Evolutionary conservation across 306 rosid species (phyloP).

Genomic region (Begonia masoniana): DNA sequence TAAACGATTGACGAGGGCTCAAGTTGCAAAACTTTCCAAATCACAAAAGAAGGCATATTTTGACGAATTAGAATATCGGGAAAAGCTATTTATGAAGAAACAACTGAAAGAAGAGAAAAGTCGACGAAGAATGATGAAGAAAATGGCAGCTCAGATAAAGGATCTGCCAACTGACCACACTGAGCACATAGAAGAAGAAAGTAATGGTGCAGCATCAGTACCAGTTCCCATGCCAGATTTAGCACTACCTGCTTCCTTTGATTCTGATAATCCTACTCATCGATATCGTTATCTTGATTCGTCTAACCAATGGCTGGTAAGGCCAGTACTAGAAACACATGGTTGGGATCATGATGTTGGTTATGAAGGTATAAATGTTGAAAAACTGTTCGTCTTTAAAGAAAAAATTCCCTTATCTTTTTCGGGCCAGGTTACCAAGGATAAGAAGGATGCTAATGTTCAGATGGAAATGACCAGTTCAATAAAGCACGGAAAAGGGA

Average conservation of each 20-base stretch:
- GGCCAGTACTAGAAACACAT: conserved; percentile 91
- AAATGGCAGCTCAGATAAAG: conserved; percentile 62
- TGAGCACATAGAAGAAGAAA: conserved; percentile 70
- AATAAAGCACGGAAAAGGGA: conserved; percentile 74
- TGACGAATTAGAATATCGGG: conserved; percentile 87
- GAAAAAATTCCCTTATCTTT: conserved; percentile 69
- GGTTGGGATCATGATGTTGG: conserved; percentile 99
- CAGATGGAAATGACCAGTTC: conserved; percentile 85
- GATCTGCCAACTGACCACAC: conserved; percentile 42
- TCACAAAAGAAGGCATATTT: conserved; percentile 71
- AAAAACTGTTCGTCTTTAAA: conserved; percentile 63
- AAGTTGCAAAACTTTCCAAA: conserved; percentile 58
- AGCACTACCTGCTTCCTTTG: conserved; percentile 82
- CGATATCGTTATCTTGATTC: conserved; percentile 87
- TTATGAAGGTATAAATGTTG: conserved; percentile 89
- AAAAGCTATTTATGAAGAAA: conserved; percentile 79
- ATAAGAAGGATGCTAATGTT: conserved; percentile 87
- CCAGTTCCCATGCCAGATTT: conserved; percentile 93
- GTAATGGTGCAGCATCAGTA: conserved; percentile 61
- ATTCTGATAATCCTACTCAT: conserved; percentile 90
- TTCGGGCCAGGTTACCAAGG: conserved; percentile 80
- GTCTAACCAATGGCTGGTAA: conserved; percentile 89
- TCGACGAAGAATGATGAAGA: conserved; percentile 68
- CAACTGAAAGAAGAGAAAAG: conserved; percentile 79
- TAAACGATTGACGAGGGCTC: conserved; percentile 62